Evolutionary conservation across 768 basidiomycete genomes (phyloP).

Genomic region (Naganishia kalamii): DNA sequence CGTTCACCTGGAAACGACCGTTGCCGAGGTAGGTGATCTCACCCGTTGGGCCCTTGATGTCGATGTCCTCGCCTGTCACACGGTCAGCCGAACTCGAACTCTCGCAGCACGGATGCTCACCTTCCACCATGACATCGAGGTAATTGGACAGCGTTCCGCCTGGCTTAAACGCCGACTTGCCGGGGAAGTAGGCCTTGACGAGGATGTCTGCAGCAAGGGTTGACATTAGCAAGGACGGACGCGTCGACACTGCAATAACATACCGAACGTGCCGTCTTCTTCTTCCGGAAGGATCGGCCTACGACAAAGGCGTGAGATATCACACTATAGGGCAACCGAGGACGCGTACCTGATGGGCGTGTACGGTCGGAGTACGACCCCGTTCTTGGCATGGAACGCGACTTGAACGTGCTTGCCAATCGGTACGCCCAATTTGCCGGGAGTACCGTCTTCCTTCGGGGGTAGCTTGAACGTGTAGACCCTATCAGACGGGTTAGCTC

Average conservation of each 20-base stretch:
- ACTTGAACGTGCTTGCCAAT: slow-evolving; percentile 20
- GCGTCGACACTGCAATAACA: neutral
- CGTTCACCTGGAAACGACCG: slow-evolving; percentile 20
- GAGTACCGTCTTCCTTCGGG: slow-evolving; percentile 9
- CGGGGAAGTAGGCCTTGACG: slow-evolving; percentile 24
- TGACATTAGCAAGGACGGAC: too few relatives aligned
- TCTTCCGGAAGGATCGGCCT: slow-evolving; percentile 19
- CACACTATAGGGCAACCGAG: too few relatives aligned
- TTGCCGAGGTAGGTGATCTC: slow-evolving; percentile 21
- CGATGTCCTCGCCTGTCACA: slow-evolving; percentile 20
- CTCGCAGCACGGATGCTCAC: neutral
- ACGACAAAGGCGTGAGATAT: neutral
- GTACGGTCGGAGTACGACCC: slow-evolving; percentile 19
- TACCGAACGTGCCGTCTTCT: slow-evolving; percentile 24
- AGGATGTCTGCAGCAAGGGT: slow-evolving; percentile 11
- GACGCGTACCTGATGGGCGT: slow-evolving; percentile 14
- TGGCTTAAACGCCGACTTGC: slow-evolving; percentile 12
- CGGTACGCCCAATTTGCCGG: slow-evolving; percentile 16
- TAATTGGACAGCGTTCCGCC: slow-evolving; percentile 24
- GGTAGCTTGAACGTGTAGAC: slow-evolving; percentile 22
- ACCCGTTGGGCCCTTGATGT: slow-evolving; percentile 12
- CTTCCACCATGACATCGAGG: slow-evolving; percentile 16
- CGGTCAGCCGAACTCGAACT: neutral
- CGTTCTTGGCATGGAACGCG: slow-evolving; percentile 18
- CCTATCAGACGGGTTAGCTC: neutral